Conservation (phyloP, 2,329 filamentous ascomycete species). For the Ascochyta clinopodiicola region DNA sequence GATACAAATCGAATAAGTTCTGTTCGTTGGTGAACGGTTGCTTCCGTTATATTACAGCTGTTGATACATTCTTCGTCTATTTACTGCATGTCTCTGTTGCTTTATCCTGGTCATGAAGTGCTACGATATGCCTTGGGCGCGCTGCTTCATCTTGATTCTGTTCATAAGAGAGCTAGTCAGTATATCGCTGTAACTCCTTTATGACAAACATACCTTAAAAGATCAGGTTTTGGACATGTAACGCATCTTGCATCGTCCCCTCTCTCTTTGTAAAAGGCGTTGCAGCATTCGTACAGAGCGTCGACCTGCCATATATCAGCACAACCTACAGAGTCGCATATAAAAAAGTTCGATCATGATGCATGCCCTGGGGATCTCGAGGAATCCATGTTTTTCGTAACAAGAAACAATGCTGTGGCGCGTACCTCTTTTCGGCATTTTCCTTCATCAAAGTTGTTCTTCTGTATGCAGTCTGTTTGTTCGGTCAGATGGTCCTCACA, state of each 20-base stretch:
- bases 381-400: background rate
- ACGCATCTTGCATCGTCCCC: constrained; percentile 78
- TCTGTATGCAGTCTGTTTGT: constrained; percentile 76
- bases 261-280: constrained; percentile 80
- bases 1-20: too few species aligned
- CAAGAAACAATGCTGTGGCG: background rate
- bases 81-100: background rate
- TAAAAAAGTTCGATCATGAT: background rate
- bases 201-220: constrained; percentile 62
- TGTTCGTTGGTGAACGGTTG: too few species aligned
- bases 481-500: background rate
- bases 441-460: constrained; percentile 83
- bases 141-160: constrained; percentile 82
- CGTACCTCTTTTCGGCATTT: constrained; percentile 71
- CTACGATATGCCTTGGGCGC: constrained; percentile 53
- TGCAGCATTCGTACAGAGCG: constrained; percentile 91
- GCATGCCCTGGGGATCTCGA: background rate
- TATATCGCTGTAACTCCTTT: constrained; percentile 3
- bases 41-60: too few species aligned
- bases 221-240: constrained; percentile 83
- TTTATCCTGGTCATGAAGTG: background rate
- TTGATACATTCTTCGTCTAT: too few species aligned
- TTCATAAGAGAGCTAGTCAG: constrained; percentile 2
- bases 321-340: background rate
- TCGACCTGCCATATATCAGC: constrained; percentile 65